Base-by-base conservation (phyloP, 306 rosid species). In the Crotalaria pallida region DNA sequence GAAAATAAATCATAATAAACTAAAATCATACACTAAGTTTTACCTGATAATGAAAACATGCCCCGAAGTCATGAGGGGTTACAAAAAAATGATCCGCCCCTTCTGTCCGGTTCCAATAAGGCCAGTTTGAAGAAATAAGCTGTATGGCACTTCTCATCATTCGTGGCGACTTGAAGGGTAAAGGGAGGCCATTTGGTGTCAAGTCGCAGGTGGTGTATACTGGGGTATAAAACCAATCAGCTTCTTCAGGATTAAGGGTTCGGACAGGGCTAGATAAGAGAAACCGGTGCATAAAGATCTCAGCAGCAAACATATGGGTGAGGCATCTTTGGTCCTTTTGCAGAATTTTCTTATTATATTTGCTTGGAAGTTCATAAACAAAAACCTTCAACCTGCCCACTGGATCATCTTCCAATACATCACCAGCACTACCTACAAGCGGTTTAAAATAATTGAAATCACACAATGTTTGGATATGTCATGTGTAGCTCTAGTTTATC, bases 81-180 rank as follows among this genome's bases (percentile, higher is more conserved):
- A 90, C 88, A 57, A 94, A 94, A 82, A 94, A 94, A 85, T 94
- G 98, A 87, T 94, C 95, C 12, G 95, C 96, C 51, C 98, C 97
- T 71, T 87, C 97, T 0, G 96, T 90, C 63, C 84, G 77, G 72
- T 94, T 94, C 98, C 98, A 94, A 36, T 90, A 94, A 18, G 97
- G 96, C 98, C 98, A 94, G 76, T 94, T 94, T 10, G 98, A 90
- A 78, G 98, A 88, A 72, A 94, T 90, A 64, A 90, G 96, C 29
- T 94, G 97, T 57, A 94, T 87, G 18, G 97, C 98, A 76, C 98
- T 94, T 81, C 98, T 82, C 98, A 90, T 94, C 97, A 94, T 90
- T 77, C 98, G 75, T 0, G 98, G 98, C 5, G 98, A 94, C 62
- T 94, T 94, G 18, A 94, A 94, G 47, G 98, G 98, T 83, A 94